Base-by-base conservation (phyloP, 805 yeast genomes). In the Wickerhamiella allomyrinae region DNA sequence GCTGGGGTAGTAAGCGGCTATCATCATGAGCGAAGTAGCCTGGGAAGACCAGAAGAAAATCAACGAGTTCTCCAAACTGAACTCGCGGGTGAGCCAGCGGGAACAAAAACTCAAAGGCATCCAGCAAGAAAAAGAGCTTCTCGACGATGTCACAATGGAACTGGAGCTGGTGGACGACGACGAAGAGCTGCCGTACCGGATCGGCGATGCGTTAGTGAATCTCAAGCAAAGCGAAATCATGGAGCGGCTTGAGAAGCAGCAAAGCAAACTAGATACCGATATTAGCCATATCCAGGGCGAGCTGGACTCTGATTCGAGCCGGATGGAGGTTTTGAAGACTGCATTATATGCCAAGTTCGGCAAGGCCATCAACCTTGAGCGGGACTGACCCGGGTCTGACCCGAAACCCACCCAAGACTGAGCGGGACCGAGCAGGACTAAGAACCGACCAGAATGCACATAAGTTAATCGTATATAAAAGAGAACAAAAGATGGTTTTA, bases 11-110 rank as follows among this genome's bases (percentile, higher is more conserved):
- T 14, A 24, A 8, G 13, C 20, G 15, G 21, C 29, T 11, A 21
- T 11, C n/a, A 27, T 20, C 24, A 44, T 39, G 21, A 53, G 47
- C 44, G 83, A 79, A 49, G 93, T 81, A 20, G 61, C 70, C 21
- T 77, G 84, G 79, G 83, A 74, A 44, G 97, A 89, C 58, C 98
- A 89, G 63, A 77, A 81, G 57, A 74, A 74, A 56, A 89, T 89
- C 65, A 91, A 89, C 61, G 76, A 76, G 57, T 89, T 91, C 57
- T 83, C 95, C 13, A 80, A 86, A 37, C 67, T 86, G 47, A 83
- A 86, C 46, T 67, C 77, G 49, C 75, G 78, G 46, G 77, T 79
- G 50, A 85, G 82, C 49, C 68, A 68, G 15, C 57, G 77, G 11
- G 65, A 69, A 24, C 69, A 61, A 15, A 69, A 69, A 39, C 63